Evolutionary conservation across 2,329 filamentous ascomycete species (phyloP), one percentile per base, ranked within the genome.

Genomic region (Paecilomyces dactylethromorphus): DNA sequence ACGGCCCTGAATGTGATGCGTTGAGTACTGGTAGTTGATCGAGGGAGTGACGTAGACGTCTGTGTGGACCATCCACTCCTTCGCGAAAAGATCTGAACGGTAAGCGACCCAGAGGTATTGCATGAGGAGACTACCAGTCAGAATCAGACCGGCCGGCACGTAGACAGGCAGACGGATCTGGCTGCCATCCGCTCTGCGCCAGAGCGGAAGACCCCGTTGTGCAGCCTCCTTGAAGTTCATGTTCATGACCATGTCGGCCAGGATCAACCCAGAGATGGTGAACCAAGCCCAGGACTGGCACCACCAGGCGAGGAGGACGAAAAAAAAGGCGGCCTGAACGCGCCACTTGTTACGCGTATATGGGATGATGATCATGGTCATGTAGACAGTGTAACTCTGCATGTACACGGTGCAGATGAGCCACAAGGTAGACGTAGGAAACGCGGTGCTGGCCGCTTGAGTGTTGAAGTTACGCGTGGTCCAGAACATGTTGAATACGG

Each of bases 371-470:
- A 79, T 65, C 77, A 79, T 79, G 4, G 76, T 70, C 67, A 79
- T 78, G 63, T 79, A 81, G 12, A 79, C 71, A 0, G 79, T 81
- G 65, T 78, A 79, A 62, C 73, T 76, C 60, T 81, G 78, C 56
- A 73, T 69, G 63, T 77, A 81, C 15, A 81, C 69, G 15, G 76
- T 69, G 5, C 71, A 76, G 33, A 79, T 63, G 10, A 72, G 74
- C 77, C 78, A 80, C 18, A 81, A 64, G 0, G 74, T 79, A 18
- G 72, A 67, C 2, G 75, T 74, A 1, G 79, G 78, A 62, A 78
- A 80, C 2, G 73, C 76, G 12, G 60, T 66, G 57, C 72, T 78
- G 1, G 71, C 78, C 12, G 76, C 74, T 61, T 79, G 75, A 8
- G 58, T 64, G 58, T 63, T 65, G 59, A 74, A 78, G 29, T 67